A percentile compares a stretch with the other conserved stretches of the same genome.
These are phyloP conservation scores for Dryas octopetala DNA, from an alignment of 306 rosid genomes.

Conservation along the genomic window DNA sequence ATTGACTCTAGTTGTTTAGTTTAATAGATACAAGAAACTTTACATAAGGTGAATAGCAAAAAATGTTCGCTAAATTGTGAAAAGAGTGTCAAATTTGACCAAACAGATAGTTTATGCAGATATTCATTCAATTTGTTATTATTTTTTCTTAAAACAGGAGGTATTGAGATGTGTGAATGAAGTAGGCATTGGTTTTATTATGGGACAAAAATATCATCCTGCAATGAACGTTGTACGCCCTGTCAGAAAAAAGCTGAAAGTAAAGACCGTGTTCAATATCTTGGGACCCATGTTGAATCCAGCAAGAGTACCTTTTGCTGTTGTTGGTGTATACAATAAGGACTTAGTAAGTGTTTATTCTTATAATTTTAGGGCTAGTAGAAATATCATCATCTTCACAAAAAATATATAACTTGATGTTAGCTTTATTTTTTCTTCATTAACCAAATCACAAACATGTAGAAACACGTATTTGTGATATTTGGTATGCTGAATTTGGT, in stretches of 20 bases:
- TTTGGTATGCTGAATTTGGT: too few species aligned
- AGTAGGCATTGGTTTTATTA: slow-evolving; percentile 93
- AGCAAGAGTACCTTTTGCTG: slow-evolving; percentile 81
- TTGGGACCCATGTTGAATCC: slow-evolving; percentile 98
- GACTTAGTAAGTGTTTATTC: slow-evolving; percentile 56
- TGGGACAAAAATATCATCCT: slow-evolving; percentile 87
- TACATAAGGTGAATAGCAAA: neutral
- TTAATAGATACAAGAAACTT: neutral
- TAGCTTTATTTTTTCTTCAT: neutral
- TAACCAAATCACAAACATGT: too few species aligned
- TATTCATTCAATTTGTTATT: slow-evolving; percentile 17
- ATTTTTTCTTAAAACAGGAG: slow-evolving; percentile 54
- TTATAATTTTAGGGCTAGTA: neutral
- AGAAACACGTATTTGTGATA: slow-evolving; percentile 13
- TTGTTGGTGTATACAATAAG: slow-evolving; percentile 86
- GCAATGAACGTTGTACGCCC: slow-evolving; percentile 86
- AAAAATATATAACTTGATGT: neutral
- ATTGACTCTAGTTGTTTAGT: neutral
- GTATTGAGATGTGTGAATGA: slow-evolving; percentile 65
- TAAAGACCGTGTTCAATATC: slow-evolving; percentile 81
- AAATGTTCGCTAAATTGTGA: neutral
- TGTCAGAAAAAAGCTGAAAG: slow-evolving; percentile 72
- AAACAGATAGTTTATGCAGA: neutral
- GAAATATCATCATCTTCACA: neutral
- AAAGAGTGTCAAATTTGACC: neutral